Percentiles rank a stretch among this genome's conserved stretches.
These are phyloP conservation scores for Paxillus involutus DNA, from an alignment of 768 basidiomycete species.

Conservation along the genomic window DNA sequence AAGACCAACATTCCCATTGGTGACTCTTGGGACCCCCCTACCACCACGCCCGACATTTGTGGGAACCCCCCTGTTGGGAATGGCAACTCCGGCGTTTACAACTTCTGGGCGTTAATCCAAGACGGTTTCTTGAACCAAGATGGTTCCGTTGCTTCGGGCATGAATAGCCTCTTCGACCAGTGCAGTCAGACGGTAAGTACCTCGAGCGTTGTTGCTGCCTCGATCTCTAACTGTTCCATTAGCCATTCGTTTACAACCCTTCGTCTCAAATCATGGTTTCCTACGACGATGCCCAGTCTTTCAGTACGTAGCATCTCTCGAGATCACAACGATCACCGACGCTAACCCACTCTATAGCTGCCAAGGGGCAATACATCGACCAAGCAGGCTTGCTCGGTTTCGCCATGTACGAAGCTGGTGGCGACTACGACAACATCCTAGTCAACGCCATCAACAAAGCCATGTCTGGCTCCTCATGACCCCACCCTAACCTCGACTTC, in stretches of 20 bases:
- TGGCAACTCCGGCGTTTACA: constrained; percentile 50
- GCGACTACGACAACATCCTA: constrained; percentile 41
- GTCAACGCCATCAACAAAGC: constrained; percentile 31
- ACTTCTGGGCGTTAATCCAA: constrained; percentile 63
- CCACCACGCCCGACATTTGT: constrained; percentile 54
- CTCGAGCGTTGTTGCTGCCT: not conserved
- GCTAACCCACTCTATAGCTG: constrained; percentile 27
- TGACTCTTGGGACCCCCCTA: constrained; percentile 54
- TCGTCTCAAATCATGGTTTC: constrained; percentile 56
- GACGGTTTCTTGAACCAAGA: constrained; percentile 50
- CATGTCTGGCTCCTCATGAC: constrained; percentile 15
- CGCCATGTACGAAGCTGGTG: constrained; percentile 45
- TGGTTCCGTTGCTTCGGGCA: constrained; percentile 51
- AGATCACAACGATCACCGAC: no score
- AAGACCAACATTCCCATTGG: constrained; percentile 43
- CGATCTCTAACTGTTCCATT: constrained; percentile 1
- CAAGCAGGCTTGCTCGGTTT: constrained; percentile 37
- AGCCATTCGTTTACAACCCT: constrained; percentile 71
- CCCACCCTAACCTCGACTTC: not conserved
- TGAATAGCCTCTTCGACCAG: constrained; percentile 54
- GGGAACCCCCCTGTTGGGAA: constrained; percentile 49
- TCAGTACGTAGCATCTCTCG: constrained; percentile 36
- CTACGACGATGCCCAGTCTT: constrained; percentile 64
- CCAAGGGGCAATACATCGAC: constrained; percentile 43
- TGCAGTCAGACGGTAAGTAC: constrained; percentile 73